Evolutionary conservation across 2,329 filamentous ascomycete species (phyloP), one percentile per base, ranked within the genome.

Genomic region (Diplodia intermedia): DNA sequence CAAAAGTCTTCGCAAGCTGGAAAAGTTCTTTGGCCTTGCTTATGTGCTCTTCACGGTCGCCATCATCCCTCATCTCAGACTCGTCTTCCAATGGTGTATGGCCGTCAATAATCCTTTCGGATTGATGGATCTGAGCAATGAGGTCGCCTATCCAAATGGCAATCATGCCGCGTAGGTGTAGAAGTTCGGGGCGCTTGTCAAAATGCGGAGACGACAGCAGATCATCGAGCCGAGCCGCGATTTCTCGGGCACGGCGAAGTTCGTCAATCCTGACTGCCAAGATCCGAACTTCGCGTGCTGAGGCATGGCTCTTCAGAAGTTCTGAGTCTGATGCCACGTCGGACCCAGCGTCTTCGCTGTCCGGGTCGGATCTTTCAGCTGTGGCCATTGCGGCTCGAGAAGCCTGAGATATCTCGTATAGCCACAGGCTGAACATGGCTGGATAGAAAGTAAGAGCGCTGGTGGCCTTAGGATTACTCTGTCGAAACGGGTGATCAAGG

Each of bases 401-500:
- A 69, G 75, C 77, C 56, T 87, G 83, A 74, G 91, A 87, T 1
- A 89, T 83, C 70, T 91, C 88, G 76, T 92, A 94, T 63, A 97
- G 86, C 86, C 95, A 94, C 55, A 93, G 86, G 60, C 89, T 89
- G 72, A 94, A 89, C 81, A 97, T 86, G 15, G 91, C 90, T 15
- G 91, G 89, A 80, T 93, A 94, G 76, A 97, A 97, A 69, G 92
- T 89, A 47, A 91, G 76, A 12, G 91, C 88, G 71, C 88, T 90
- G 52, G 89, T 80, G 3, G 83, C 80, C 62, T 86, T 80, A 0
- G 88, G 88, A 5, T 85, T 83, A 69, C 83, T 82, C 73, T 68
- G 87, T 89, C 7, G 92, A 90, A 78, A 71, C 14, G 78, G 78
- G 68, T 94, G 86, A 75, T 93, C 90, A 71, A 93, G 84, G 62